These are phyloP conservation scores for Aureobasidium lini DNA, from an alignment of 2,329 filamentous ascomycete genomes.

Conservation along the genomic window DNA sequence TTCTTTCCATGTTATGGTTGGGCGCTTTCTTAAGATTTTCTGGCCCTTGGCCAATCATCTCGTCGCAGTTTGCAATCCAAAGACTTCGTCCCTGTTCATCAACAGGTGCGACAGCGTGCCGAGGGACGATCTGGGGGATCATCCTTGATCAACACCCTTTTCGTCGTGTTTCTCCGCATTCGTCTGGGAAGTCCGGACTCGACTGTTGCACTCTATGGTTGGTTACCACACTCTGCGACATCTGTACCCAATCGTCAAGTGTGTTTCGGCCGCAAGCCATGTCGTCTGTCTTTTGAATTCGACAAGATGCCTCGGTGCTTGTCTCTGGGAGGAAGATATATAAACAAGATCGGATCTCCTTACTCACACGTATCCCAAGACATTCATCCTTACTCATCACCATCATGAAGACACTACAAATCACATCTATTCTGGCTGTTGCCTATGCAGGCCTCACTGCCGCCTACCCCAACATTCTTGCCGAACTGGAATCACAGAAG, in stretches of 20 bases:
- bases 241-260: background rate
- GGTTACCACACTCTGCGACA: background rate
- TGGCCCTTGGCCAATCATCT: background rate
- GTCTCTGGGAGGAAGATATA: background rate
- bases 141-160: background rate
- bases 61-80: background rate
- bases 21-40: background rate
- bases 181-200: background rate
- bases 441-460: conserved; percentile 15
- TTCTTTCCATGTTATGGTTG: background rate
- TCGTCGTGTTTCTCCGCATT: background rate
- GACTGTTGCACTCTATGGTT: background rate
- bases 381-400: background rate
- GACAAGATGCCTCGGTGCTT: conserved; percentile 11
- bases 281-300: background rate
- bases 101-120: background rate
- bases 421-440: conserved; percentile 15
- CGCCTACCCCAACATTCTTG: conserved; percentile 18
- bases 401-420: conserved; percentile 17
- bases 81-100: background rate
- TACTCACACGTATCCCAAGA: background rate
- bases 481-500: conserved; percentile 16
- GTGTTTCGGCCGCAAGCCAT: background rate
- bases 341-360: background rate
- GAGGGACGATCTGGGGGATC: conserved; percentile 11